Evolutionary conservation across 2,329 filamentous ascomycete genomes (phyloP).

Genomic region (Bipolaris bicolor): DNA sequence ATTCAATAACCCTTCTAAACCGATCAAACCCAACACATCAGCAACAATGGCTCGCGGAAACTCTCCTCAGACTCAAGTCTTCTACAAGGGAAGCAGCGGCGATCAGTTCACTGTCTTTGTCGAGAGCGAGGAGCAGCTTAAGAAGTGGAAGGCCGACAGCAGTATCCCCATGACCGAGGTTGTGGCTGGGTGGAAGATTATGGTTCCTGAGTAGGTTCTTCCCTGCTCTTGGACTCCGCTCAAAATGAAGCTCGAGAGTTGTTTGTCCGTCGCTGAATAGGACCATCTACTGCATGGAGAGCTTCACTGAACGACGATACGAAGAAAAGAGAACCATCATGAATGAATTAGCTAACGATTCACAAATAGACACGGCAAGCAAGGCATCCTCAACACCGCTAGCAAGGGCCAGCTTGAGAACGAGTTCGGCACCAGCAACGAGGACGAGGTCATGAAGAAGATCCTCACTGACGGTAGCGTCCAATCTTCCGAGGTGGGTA

Average conservation of each 20-base stretch:
- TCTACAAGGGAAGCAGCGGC: conserved; percentile 74
- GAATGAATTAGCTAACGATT: background rate
- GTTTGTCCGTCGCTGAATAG: background rate
- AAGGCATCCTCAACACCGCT: conserved; percentile 78
- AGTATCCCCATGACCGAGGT: conserved; percentile 82
- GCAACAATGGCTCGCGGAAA: conserved; percentile 52
- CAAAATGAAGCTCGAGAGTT: background rate
- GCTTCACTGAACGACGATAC: background rate
- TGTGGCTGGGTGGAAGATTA: conserved; percentile 86
- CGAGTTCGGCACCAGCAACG: conserved; percentile 82
- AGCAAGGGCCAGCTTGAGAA: conserved; percentile 77
- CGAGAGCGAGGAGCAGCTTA: conserved; percentile 66
- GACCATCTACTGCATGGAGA: background rate
- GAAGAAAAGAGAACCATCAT: background rate
- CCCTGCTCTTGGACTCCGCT: no score
- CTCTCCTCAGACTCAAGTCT: conserved; percentile 73
- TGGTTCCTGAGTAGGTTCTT: conserved; percentile 78
- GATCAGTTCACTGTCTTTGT: conserved; percentile 74
- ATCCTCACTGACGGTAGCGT: conserved; percentile 77
- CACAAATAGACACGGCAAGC: conserved; percentile 75
- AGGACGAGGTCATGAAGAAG: conserved; percentile 80
- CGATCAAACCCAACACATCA: background rate
- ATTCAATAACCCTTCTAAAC: conserved; percentile 9
- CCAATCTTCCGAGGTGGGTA: conserved; percentile 36
- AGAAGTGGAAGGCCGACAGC: conserved; percentile 84